Conservation (phyloP, 805 yeast genomes). For the Wickerhamiella lipophila region DNA sequence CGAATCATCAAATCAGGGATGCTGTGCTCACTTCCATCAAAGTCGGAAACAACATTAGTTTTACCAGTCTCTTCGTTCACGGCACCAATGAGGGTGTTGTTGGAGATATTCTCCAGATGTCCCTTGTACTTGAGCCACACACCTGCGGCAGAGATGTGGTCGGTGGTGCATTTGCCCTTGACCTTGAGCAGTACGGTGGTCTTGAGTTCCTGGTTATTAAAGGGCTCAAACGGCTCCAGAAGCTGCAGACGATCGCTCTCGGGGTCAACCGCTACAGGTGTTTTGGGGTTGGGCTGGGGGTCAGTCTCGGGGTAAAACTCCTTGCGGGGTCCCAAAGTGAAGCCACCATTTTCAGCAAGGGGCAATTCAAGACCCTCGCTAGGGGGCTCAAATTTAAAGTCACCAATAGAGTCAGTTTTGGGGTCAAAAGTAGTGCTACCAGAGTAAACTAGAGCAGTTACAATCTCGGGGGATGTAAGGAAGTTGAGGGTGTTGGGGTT, state of each 20-base stretch:
- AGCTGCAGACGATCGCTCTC: slow-evolving; percentile 85
- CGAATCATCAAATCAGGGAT: slow-evolving; percentile 96
- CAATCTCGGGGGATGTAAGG: slow-evolving; percentile 96
- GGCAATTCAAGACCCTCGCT: slow-evolving; percentile 83
- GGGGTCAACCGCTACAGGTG: slow-evolving; percentile 61
- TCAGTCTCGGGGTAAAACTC: slow-evolving; percentile 62
- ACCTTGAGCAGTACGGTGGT: slow-evolving; percentile 75
- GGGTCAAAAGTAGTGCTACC: slow-evolving; percentile 93
- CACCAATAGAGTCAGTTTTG: slow-evolving; percentile 67
- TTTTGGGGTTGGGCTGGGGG: slow-evolving; percentile 51
- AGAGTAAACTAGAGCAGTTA: slow-evolving; percentile 90
- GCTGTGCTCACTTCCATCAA: slow-evolving; percentile 60
- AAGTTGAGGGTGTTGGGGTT: slow-evolving; percentile 96
- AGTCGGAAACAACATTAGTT: slow-evolving; percentile 79
- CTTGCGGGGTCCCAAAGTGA: slow-evolving; percentile 51
- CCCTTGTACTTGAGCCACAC: slow-evolving; percentile 98
- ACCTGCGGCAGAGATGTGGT: slow-evolving; percentile 97
- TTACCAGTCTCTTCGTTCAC: slow-evolving; percentile 94
- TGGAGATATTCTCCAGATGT: slow-evolving; percentile 86
- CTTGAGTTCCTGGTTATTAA: slow-evolving; percentile 75
- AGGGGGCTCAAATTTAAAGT: slow-evolving; percentile 63
- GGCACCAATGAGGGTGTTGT: slow-evolving; percentile 94
- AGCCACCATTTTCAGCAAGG: slow-evolving; percentile 40
- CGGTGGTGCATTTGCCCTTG: slow-evolving; percentile 97
- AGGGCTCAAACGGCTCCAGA: slow-evolving; percentile 74